Evolutionary conservation across 2,329 filamentous ascomycete genomes (phyloP).

Genomic region (Aureobasidium lini): DNA sequence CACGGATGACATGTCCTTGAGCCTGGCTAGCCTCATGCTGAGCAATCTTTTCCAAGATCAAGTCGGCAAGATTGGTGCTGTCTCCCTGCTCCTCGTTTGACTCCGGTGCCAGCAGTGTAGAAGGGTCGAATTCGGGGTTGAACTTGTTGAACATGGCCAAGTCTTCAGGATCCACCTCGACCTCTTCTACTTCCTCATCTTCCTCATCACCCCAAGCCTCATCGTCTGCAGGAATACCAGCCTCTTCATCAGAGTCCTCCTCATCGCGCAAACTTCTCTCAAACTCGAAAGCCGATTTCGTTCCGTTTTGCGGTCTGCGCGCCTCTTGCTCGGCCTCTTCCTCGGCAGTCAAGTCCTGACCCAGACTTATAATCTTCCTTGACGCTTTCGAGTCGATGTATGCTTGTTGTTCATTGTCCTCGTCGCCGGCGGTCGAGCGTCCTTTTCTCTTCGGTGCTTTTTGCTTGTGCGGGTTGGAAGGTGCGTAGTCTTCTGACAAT

Average conservation of each 20-base stretch:
- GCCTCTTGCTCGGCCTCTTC: slow-evolving; percentile 50
- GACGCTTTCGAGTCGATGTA: slow-evolving; percentile 87
- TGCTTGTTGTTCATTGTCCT: slow-evolving; percentile 39
- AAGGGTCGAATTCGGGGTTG: slow-evolving; percentile 66
- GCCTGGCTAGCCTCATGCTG: slow-evolving; percentile 69
- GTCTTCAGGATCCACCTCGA: slow-evolving; percentile 81
- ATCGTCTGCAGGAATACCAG: slow-evolving; percentile 37
- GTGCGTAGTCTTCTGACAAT: slow-evolving; percentile 80
- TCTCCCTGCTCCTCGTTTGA: slow-evolving; percentile 40
- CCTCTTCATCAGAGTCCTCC: slow-evolving; percentile 35
- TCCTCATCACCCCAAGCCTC: slow-evolving; percentile 73
- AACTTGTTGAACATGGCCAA: slow-evolving; percentile 88
- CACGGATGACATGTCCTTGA: slow-evolving; percentile 36
- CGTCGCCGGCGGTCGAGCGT: slow-evolving; percentile 47
- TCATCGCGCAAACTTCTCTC: slow-evolving; percentile 55
- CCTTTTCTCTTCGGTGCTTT: slow-evolving; percentile 57
- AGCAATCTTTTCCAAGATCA: slow-evolving; percentile 92
- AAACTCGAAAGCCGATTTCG: slow-evolving; percentile 67
- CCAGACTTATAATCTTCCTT: slow-evolving; percentile 79
- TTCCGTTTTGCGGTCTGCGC: slow-evolving; percentile 32
- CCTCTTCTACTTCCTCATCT: slow-evolving; percentile 54
- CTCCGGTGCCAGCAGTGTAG: slow-evolving; percentile 59
- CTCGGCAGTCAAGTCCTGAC: slow-evolving; percentile 80
- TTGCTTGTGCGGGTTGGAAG: slow-evolving; percentile 62
- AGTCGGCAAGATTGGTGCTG: slow-evolving; percentile 74